Evolutionary conservation across 2,329 filamentous ascomycete genomes (phyloP), one percentile per base, ranked within the genome.

Genomic region (Fusarium mundagurra): DNA sequence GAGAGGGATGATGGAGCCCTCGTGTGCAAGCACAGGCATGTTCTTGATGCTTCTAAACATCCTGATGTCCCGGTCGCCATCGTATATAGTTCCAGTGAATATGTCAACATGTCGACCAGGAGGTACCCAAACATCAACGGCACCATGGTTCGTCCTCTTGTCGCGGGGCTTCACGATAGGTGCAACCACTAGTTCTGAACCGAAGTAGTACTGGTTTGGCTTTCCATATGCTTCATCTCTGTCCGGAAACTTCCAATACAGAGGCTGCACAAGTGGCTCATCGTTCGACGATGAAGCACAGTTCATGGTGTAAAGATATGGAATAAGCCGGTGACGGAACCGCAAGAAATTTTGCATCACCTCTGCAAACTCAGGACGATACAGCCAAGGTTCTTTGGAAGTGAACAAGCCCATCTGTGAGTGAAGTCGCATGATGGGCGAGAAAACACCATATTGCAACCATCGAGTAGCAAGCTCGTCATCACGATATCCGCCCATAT

Each of bases 331-430:
- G 75, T 92, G 90, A 0, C 90, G 84, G 29, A 91, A 81, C 9
- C 84, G 84, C 50, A 92, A 78, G 55, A 86, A 88, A 3, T 84
- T 76, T 50, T 85, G 83, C 74, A 91, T 88, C 8, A 86, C 82
- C 1, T 81, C 76, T 36, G 82, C 81, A 12, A 84, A 83, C 54
- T 88, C 87, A 4, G 79, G 74, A 6, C 85, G 84, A 75, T 86
- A 90, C 31, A 83, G 81, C 90, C 90, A 92, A 0, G 90, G 90
- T 73, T 92, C 90, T 75, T 91, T 91, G 44, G 86, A 86, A 39
- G 85, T 88, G 86, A 90, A 92, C 5, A 81, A 83, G 47, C 84
- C 90, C 68, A 88, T 86, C 48, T 87, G 85, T 1, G 88, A 92
- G 77, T 92, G 90, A 10, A 92, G 82, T 3, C 90, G 85, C 77